Evolutionary conservation across 2,329 filamentous ascomycete genomes (phyloP).

Genomic region (Aspergillus phoenicis): DNA sequence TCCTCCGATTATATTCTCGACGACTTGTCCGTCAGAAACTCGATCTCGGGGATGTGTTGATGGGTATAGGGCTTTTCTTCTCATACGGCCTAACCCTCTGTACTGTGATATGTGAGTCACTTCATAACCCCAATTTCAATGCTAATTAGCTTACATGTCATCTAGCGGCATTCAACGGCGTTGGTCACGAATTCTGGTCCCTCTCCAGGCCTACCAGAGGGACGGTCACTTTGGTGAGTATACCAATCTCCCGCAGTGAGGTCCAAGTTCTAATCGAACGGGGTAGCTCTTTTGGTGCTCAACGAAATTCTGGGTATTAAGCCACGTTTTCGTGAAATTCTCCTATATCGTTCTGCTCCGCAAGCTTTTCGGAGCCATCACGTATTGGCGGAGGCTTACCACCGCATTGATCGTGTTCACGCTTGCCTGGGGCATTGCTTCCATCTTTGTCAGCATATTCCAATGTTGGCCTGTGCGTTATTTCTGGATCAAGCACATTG

Average conservation of each 20-base stretch:
- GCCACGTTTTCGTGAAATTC: constrained; percentile 10
- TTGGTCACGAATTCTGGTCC: constrained; percentile 5
- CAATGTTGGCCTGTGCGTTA: constrained; percentile 9
- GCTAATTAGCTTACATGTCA: not conserved
- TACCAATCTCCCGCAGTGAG: not conserved
- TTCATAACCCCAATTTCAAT: not conserved
- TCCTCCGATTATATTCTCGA: constrained; percentile 10
- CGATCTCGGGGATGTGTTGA: constrained; percentile 3
- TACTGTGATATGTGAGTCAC: constrained; percentile 5
- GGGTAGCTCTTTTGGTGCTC: constrained; percentile 9
- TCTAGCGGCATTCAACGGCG: constrained; percentile 10
- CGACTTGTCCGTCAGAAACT: not conserved
- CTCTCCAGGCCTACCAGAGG: not conserved
- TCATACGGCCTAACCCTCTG: constrained; percentile 6
- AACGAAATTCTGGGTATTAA: constrained; percentile 10
- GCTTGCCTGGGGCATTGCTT: constrained; percentile 9
- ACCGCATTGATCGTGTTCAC: constrained; percentile 7
- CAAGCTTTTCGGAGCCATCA: not conserved
- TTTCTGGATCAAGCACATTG: constrained; percentile 4
- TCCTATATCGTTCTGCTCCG: constrained; percentile 12
- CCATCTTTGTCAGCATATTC: constrained; percentile 6
- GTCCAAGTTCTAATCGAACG: not conserved
- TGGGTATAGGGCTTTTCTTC: constrained; percentile 10
- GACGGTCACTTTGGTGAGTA: constrained; percentile 4
- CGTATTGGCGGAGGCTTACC: not conserved